These are phyloP conservation scores for Chaetomium globosum DNA, from an alignment of 2,329 filamentous ascomycete species.

Conservation along the genomic window DNA sequence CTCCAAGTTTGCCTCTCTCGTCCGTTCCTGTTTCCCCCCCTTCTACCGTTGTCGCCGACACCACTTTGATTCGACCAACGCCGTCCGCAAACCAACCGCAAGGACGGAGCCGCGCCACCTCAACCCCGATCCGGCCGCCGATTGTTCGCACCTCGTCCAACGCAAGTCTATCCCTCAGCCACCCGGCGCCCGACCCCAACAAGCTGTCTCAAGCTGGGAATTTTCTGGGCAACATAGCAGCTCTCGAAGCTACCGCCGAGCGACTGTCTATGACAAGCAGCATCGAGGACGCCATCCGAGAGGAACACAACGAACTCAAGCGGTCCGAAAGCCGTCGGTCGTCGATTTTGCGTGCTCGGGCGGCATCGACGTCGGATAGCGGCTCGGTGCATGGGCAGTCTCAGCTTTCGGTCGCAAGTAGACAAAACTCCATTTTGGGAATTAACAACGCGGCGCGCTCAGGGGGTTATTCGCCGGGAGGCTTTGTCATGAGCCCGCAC, in stretches of 20 bases:
- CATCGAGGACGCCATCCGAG: slow-evolving; percentile 75
- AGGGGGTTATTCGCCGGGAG: slow-evolving; percentile 70
- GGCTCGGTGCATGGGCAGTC: slow-evolving; percentile 33
- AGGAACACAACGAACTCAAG: slow-evolving; percentile 71
- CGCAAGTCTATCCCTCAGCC: slow-evolving; percentile 52
- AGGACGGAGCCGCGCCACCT: slow-evolving; percentile 30
- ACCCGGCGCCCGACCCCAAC: slow-evolving; percentile 65
- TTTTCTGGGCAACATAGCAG: slow-evolving; percentile 68
- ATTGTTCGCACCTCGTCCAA: slow-evolving; percentile 54
- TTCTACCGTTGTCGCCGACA: slow-evolving; percentile 22
- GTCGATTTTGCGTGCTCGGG: slow-evolving; percentile 54
- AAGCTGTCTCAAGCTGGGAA: slow-evolving; percentile 63
- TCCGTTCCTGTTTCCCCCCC: slow-evolving; percentile 2
- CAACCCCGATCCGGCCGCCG: slow-evolving; percentile 42
- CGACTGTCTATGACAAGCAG: slow-evolving; percentile 73
- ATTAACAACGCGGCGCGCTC: slow-evolving; percentile 67
- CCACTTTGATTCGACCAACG: slow-evolving; percentile 31
- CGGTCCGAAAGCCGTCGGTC: slow-evolving; percentile 68
- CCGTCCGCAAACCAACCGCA: slow-evolving; percentile 23
- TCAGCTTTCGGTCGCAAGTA: slow-evolving; percentile 37
- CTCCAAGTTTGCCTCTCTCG: background rate
- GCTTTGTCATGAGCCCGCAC: slow-evolving; percentile 67
- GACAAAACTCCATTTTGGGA: slow-evolving; percentile 65
- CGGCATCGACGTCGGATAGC: slow-evolving; percentile 38
- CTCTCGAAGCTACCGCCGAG: slow-evolving; percentile 75